phyloP scores from a whole-genome alignment of 306 rosid genomes.

The Pyrus communis region DNA sequence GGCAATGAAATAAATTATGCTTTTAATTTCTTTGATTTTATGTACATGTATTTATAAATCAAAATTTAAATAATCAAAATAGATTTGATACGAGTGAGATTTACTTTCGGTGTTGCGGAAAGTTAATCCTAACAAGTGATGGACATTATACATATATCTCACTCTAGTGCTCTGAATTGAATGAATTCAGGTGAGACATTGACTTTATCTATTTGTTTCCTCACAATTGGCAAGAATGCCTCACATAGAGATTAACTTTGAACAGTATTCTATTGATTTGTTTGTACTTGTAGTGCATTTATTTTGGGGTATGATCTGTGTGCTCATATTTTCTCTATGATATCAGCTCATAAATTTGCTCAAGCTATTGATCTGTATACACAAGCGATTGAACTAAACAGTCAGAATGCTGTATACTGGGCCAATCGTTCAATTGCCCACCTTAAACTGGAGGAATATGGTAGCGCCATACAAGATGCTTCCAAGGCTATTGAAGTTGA shows the following conservation, averaged over 20 bases:
- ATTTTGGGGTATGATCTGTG: neutral
- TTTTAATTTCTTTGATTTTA: neutral
- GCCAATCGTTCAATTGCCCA: constrained; percentile 96
- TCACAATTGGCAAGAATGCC: neutral
- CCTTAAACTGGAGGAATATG: constrained; percentile 90
- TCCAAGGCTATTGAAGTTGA: constrained; percentile 80
- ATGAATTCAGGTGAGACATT: neutral
- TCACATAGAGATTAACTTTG: neutral
- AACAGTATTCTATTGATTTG: constrained; percentile 10
- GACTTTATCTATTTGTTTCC: neutral
- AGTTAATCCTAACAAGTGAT: neutral
- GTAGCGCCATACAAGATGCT: constrained; percentile 95
- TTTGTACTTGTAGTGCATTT: constrained; percentile 3
- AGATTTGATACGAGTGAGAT: neutral
- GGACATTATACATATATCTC: neutral
- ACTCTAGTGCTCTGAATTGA: neutral
- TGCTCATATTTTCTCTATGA: constrained; percentile 27
- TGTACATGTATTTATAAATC: neutral
- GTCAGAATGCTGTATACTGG: constrained; percentile 82
- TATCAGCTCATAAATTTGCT: constrained; percentile 74
- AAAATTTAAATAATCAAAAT: neutral
- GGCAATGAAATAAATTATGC: neutral
- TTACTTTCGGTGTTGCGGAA: neutral
- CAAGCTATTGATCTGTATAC: constrained; percentile 85
- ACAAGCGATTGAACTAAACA: constrained; percentile 68